Evolutionary conservation across 805 yeast species (phyloP), one percentile per base, ranked within the genome.

Genomic region (Teunomyces cretensis): DNA sequence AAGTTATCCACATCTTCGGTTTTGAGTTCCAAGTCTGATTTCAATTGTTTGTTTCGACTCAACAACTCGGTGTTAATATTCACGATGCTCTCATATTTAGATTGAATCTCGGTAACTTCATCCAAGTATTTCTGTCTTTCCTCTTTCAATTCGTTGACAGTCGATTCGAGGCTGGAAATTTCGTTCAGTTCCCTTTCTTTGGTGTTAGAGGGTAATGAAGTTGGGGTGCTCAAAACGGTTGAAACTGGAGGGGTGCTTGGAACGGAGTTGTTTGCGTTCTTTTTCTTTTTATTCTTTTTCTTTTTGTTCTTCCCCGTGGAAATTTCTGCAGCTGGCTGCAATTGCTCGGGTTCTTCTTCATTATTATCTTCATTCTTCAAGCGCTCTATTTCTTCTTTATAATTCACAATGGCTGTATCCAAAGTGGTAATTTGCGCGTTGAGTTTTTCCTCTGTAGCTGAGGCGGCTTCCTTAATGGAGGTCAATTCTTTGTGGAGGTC

Each of bases 1-100:
- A 86, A 71, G 42, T 72, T 75, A 39, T 81, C 89, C 13, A 89
- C 67, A 56, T 90, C 96, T 44, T 80, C 86, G 9, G 57, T 46
- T 48, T 81, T 81, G 7, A 57, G 38, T 28, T 61, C 64, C n/a
- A 80, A 45, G 6, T 65, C 62, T 2, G 52, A 43, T 26, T 60
- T 67, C 3, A 66, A 27, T 4, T 38, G 33, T 32, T 47, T 45
- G 33, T 59, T 41, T 19, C 55, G 54, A 8, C 37, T 41, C 8
- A 54, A 49, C 3, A 65, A 43, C 9, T 57, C 57, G 11, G 36
- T 56, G 45, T 37, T 56, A 37, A 39, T 46, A 37, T 44, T 28
- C 33, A 42, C 8, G n/a, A 44, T 33, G 2, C 26, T 41, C 7
- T 62, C 60, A 17, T 38, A 38, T 26, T 38, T 38, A 9, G 30